Percentiles rank a stretch among this genome's conserved stretches.
phyloP scores from a whole-genome alignment of 257 asterid species.

The Misopates orontium region DNA sequence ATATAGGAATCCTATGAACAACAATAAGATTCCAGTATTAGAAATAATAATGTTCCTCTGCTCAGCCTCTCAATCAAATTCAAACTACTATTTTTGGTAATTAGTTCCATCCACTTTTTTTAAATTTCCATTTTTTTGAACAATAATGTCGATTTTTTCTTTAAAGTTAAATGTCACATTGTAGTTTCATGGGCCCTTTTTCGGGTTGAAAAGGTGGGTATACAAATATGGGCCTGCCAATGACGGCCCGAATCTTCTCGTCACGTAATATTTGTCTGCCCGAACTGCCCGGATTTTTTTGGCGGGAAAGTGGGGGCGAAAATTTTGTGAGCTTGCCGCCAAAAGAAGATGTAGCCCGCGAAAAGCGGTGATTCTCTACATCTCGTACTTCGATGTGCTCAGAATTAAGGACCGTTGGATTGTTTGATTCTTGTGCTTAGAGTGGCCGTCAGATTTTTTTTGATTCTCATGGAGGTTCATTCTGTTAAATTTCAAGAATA shows the following conservation, averaged over 20 bases:
- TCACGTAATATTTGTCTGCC: neutral
- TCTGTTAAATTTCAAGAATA: too few species aligned
- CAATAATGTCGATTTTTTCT: neutral
- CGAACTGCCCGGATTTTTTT: constrained; percentile 1
- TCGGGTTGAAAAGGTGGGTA: neutral
- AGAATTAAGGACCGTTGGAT: neutral
- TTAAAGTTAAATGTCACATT: neutral
- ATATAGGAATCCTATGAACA: constrained; percentile 2
- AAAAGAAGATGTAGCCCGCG: neutral
- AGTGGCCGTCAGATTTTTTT: neutral
- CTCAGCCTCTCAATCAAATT: too few species aligned
- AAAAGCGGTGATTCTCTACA: constrained; percentile 7
- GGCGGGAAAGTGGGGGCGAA: neutral
- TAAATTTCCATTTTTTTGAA: too few species aligned
- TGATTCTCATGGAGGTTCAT: too few species aligned
- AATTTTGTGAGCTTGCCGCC: neutral
- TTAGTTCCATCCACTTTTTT: too few species aligned
- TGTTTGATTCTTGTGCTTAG: neutral
- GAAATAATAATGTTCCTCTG: neutral
- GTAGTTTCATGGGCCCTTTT: neutral
- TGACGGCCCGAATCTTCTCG: neutral
- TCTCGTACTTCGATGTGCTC: neutral
- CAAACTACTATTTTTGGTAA: neutral
- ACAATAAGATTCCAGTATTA: constrained; percentile 3
- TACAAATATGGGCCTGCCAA: neutral